Evolutionary conservation across 2,329 filamentous ascomycete species (phyloP).

Genomic region (Diplodia intermedia): DNA sequence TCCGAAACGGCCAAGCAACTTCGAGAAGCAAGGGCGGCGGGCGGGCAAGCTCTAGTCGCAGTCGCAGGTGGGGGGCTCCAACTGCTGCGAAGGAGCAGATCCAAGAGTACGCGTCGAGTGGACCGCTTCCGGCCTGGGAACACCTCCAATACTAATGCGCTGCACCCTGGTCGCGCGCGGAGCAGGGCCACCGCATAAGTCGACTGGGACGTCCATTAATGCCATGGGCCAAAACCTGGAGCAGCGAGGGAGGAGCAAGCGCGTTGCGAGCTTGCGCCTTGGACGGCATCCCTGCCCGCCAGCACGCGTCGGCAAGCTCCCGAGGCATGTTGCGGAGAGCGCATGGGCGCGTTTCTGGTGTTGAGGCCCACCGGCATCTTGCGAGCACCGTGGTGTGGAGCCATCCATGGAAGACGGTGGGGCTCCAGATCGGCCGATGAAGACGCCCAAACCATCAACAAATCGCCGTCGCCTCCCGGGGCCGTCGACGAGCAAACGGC

Average conservation of each 20-base stretch:
- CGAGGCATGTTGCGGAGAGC: constrained; percentile 15
- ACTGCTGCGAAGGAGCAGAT: constrained; percentile 30
- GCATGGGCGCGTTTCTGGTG: constrained; percentile 24
- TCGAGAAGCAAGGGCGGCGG: constrained; percentile 26
- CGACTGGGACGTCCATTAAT: constrained; percentile 10
- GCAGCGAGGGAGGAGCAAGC: constrained; percentile 9
- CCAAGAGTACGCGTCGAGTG: constrained; percentile 18
- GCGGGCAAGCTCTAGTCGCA: constrained; percentile 1
- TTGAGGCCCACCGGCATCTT: constrained; percentile 24
- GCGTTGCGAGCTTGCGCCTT: background rate
- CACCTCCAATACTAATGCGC: background rate
- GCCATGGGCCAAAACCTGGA: constrained; percentile 25
- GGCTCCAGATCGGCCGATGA: constrained; percentile 29
- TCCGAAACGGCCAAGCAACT: constrained; percentile 21
- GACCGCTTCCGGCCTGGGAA: constrained; percentile 9
- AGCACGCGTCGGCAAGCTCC: constrained; percentile 21
- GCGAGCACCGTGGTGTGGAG: background rate
- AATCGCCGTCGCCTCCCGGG: constrained; percentile 7
- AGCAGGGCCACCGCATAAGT: constrained; percentile 4
- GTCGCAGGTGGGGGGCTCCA: background rate
- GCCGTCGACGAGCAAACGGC: constrained; percentile 1
- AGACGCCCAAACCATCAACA: background rate
- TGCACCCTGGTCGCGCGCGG: constrained; percentile 8
- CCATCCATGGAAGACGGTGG: constrained; percentile 17
- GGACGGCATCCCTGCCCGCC: background rate